phyloP scores from a whole-genome alignment of 2,329 filamentous ascomycete genomes.

The Talaromyces sp. region DNA sequence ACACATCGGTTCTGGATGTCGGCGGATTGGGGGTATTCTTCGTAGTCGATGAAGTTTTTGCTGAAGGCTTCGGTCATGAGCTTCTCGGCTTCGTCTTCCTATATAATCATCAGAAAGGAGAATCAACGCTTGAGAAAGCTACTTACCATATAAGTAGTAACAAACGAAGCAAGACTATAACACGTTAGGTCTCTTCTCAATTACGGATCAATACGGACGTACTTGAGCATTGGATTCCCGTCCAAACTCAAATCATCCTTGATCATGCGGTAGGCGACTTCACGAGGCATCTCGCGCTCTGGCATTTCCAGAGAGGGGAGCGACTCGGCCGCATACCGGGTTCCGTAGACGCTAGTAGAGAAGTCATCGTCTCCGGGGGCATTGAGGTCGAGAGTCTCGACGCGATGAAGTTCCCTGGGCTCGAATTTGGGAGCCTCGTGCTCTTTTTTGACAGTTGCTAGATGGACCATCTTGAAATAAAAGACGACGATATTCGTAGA shows the following conservation, averaged over 20 bases:
- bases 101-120: not conserved
- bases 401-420: conserved; percentile 34
- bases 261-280: conserved; percentile 95
- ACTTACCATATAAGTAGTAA: conserved; percentile 90
- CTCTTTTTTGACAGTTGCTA: conserved; percentile 40
- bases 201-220: conserved; percentile 18
- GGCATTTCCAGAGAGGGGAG: conserved; percentile 84
- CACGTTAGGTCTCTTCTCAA: not conserved
- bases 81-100: conserved; percentile 93
- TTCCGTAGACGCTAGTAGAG: conserved; percentile 83
- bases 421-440: conserved; percentile 37
- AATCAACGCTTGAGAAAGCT: not conserved
- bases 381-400: conserved; percentile 51
- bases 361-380: conserved; percentile 49
- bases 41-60: conserved; percentile 94
- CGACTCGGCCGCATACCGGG: conserved; percentile 75
- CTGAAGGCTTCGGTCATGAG: conserved; percentile 90
- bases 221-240: conserved; percentile 78
- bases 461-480: conserved; percentile 41
- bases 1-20: conserved; percentile 91
- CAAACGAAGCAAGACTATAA: conserved; percentile 78
- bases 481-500: not conserved
- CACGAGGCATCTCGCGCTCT: conserved; percentile 82
- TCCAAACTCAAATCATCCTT: conserved; percentile 91
- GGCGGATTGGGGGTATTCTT: conserved; percentile 77